phyloP scores from a whole-genome alignment of 176 grass and related monocot genomes.

The Hsuehochloa calcarea region DNA sequence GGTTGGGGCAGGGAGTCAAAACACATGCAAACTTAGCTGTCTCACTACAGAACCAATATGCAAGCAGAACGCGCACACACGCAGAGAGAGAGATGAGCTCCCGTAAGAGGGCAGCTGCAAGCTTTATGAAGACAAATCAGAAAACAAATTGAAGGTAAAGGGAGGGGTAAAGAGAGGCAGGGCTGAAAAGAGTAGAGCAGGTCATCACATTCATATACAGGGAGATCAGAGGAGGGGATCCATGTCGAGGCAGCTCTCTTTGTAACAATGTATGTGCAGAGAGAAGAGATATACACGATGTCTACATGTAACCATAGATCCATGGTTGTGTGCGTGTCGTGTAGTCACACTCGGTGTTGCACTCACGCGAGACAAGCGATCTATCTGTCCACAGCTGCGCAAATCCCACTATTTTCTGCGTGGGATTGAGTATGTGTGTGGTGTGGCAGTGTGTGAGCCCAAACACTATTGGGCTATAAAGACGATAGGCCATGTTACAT shows the following conservation, averaged over 20 bases:
- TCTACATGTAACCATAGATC: conserved; percentile 18
- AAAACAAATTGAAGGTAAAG: conserved; percentile 28
- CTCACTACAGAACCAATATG: neutral
- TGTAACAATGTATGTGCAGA: conserved; percentile 3
- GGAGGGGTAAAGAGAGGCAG: conserved; percentile 1
- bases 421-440: conserved; percentile 26
- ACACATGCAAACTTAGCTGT: neutral
- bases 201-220: conserved; percentile 3
- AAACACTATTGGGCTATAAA: conserved; percentile 68
- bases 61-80: neutral
- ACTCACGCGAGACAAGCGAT: conserved; percentile 88
- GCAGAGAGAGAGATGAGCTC: neutral
- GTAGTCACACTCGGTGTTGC: conserved; percentile 64
- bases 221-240: conserved; percentile 10
- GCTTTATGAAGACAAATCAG: conserved; percentile 30
- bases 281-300: neutral
- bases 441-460: conserved; percentile 43
- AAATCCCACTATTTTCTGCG: conserved; percentile 47
- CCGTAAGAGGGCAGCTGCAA: neutral
- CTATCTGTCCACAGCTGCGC: conserved; percentile 67
- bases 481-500: conserved; percentile 59
- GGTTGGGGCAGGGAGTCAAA: neutral
- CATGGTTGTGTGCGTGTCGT: conserved; percentile 29
- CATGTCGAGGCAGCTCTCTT: conserved; percentile 31
- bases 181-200: conserved; percentile 18